A percentile compares a stretch with the other conserved stretches of the same genome.
phyloP scores from a whole-genome alignment of 1,139 yeast species.

The Zygoascus hellenicus region DNA sequence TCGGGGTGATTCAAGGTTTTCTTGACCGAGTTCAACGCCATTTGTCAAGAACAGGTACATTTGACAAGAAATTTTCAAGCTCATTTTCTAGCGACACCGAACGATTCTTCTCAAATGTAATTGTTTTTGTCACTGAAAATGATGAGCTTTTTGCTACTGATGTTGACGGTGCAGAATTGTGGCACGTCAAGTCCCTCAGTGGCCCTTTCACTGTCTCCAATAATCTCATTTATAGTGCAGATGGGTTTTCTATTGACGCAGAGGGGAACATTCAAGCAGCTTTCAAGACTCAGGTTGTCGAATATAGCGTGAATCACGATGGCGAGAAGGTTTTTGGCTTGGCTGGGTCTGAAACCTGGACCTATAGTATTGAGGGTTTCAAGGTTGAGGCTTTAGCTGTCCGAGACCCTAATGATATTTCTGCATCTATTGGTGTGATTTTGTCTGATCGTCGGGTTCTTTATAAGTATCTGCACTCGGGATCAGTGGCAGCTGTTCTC shows the following conservation, averaged over 20 bases:
- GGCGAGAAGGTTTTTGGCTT: not conserved
- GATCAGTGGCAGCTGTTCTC: conserved; percentile 46
- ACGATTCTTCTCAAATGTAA: conserved; percentile 8
- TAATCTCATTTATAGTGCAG: conserved; percentile 14
- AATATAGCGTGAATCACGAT: conserved; percentile 3
- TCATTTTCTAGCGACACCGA: not conserved
- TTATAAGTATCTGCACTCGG: conserved; percentile 79
- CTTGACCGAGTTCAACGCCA: conserved; percentile 41
- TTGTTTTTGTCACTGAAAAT: conserved; percentile 14
- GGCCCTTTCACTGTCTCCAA: conserved; percentile 7
- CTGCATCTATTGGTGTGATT: conserved; percentile 66
- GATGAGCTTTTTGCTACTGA: conserved; percentile 43
- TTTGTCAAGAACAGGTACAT: conserved; percentile 19
- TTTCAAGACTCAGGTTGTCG: not conserved
- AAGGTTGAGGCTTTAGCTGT: conserved; percentile 37
- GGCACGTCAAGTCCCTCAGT: conserved; percentile 1
- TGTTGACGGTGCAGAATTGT: conserved; percentile 40
- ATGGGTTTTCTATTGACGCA: conserved; percentile 20
- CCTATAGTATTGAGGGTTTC: conserved; percentile 28
- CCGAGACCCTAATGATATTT: conserved; percentile 41
- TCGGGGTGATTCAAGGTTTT: conserved; percentile 40
- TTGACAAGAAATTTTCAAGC: not conserved
- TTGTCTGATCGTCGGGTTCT: conserved; percentile 67
- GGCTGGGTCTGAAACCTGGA: conserved; percentile 2
- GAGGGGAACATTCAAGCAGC: conserved; percentile 17